phyloP scores from a whole-genome alignment of 2,329 filamentous ascomycete species.

The Arachnomyces sp. region DNA sequence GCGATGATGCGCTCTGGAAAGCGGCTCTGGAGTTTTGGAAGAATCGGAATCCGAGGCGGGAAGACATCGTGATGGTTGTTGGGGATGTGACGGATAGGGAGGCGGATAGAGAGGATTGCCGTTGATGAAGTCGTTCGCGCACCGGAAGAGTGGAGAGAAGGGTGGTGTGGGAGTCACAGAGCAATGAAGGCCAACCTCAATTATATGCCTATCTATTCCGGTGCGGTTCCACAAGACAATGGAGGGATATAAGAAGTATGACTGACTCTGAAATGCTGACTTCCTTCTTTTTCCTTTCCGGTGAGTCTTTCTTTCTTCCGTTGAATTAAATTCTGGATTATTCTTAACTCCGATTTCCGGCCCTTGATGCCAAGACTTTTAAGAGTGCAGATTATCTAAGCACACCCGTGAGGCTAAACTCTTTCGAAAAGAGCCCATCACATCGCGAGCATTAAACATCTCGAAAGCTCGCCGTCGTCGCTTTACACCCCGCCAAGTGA shows the following conservation, averaged over 20 bases:
- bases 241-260: too few relatives aligned
- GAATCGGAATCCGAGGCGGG: slow-evolving; percentile 51
- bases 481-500: too few relatives aligned
- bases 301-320: too few relatives aligned
- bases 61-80: slow-evolving; percentile 39
- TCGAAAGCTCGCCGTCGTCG: not conserved
- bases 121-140: not conserved
- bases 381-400: too few relatives aligned
- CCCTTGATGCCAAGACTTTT: too few relatives aligned
- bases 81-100: slow-evolving; percentile 7
- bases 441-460: not conserved
- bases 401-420: too few relatives aligned
- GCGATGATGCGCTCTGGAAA: slow-evolving; percentile 47
- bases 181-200: not conserved
- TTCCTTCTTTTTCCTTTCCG: too few relatives aligned
- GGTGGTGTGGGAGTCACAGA: not conserved
- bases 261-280: too few relatives aligned
- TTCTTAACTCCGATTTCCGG: too few relatives aligned
- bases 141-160: not conserved
- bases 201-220: too few relatives aligned
- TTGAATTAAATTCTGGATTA: too few relatives aligned
- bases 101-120: not conserved
- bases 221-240: too few relatives aligned
- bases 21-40: slow-evolving; percentile 43
- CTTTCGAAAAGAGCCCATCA: not conserved